Conservation (phyloP, 2,329 filamentous ascomycete genomes). For the Alternaria sp. region DNA sequence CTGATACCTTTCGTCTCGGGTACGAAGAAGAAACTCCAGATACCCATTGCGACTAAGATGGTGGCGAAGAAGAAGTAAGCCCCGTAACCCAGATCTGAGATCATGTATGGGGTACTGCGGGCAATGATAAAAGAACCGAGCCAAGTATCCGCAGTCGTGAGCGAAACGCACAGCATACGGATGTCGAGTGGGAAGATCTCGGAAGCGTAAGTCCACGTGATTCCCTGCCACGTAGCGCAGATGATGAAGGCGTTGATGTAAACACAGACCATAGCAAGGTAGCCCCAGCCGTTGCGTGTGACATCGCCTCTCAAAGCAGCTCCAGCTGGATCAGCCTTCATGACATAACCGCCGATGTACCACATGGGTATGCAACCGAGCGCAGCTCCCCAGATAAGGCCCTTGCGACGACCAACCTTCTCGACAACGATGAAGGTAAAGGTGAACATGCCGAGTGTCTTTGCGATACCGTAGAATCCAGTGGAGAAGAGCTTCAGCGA, state of each 20-base stretch:
- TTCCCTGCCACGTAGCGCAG: conserved; percentile 53
- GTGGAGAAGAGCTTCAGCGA: conserved; percentile 55
- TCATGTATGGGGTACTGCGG: conserved; percentile 49
- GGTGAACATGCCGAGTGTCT: conserved; percentile 50
- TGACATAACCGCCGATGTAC: conserved; percentile 62
- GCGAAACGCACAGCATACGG: conserved; percentile 49
- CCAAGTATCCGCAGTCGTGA: conserved; percentile 50
- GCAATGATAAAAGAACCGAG: conserved; percentile 51
- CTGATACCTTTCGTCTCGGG: conserved; percentile 42
- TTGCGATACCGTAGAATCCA: conserved; percentile 57
- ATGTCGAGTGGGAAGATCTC: conserved; percentile 58
- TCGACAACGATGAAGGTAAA: conserved; percentile 51
- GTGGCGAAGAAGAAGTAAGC: conserved; percentile 50
- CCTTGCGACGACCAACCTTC: conserved; percentile 49
- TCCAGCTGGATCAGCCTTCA: conserved; percentile 57
- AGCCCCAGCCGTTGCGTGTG: conserved; percentile 56
- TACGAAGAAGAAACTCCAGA: conserved; percentile 44
- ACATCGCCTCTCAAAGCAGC: conserved; percentile 53
- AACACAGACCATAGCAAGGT: conserved; percentile 62
- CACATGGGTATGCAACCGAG: conserved; percentile 59
- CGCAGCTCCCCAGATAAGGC: conserved; percentile 57
- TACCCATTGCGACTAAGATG: conserved; percentile 36
- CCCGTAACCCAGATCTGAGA: conserved; percentile 46
- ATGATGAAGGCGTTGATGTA: conserved; percentile 64
- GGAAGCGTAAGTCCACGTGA: conserved; percentile 54